Evolutionary conservation across 805 yeast genomes (phyloP), one percentile per base, ranked within the genome.

Genomic region (Sungouiozyma intestinalis): DNA sequence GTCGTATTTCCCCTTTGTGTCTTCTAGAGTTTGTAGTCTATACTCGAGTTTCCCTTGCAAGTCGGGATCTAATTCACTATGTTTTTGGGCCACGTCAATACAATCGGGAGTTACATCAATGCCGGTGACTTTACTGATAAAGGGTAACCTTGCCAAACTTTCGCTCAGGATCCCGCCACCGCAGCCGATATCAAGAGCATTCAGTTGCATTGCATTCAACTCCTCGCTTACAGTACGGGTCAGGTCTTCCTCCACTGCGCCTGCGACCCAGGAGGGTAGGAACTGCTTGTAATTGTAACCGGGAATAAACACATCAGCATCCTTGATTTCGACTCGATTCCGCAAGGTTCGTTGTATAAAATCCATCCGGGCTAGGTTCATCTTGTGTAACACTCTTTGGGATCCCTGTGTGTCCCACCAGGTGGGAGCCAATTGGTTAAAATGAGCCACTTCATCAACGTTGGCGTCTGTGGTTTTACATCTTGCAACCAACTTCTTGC

Each of bases 371-470:
- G 85, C 68, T 39, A 85, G 67, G 59, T 92, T 92, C 98, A 92
- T 90, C 64, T 87, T 84, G 64, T 92, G 97, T 35, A 92, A 71
- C 42, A 92, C 85, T 33, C 98, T 68, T 58, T 92, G 97, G 1
- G 97, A 82, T 0, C 98, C 98, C 48, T 79, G 65, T 13, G 84
- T 78, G 53, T 92, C 95, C 98, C 99, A 92, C 99, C 99, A 92
- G n/a, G 85, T 64, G n/a, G 81, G 69, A 1, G 99, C 98, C 36
- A 92, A 68, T 29, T 80, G 76, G 51, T 84, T 78, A 63, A 92
- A 92, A 62, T 92, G 97, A 8, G 72, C 63, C 60, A 80, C 69
- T 57, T 90, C 97, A 4, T 78, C 76, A 6, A 64, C 65, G 2
- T 63, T 52, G 7, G 58, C 45, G 16, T 38, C 45, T 13, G 58